A percentile compares a stretch with the other conserved stretches of the same genome.
Evolutionary conservation across 2,329 filamentous ascomycete species (phyloP).

Genomic region (Colletotrichum eremochloae): DNA sequence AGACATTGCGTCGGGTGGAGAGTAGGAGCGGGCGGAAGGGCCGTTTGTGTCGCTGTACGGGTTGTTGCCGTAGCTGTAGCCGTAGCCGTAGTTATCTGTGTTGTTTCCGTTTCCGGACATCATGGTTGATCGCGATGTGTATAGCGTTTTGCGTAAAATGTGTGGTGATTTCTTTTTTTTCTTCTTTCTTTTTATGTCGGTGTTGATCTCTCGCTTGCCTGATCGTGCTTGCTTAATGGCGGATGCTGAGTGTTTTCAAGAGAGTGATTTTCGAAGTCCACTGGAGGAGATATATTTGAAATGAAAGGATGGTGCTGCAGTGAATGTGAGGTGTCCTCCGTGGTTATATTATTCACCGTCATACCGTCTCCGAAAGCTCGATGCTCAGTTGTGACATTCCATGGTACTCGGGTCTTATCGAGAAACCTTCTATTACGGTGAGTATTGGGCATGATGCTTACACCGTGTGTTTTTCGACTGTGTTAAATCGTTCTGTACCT

Average conservation of each 20-base stretch:
- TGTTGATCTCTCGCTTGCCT: too few relatives aligned
- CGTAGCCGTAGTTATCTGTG: neutral
- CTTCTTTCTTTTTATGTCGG: neutral
- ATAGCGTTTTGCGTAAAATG: too few relatives aligned
- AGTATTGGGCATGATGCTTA: too few relatives aligned
- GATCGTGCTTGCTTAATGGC: too few relatives aligned
- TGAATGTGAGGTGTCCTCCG: neutral
- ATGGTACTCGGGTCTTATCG: too few relatives aligned
- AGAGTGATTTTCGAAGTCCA: neutral
- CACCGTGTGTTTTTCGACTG: too few relatives aligned
- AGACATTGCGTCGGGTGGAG: neutral
- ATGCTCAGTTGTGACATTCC: too few relatives aligned
- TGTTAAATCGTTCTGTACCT: too few relatives aligned
- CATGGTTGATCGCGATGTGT: neutral
- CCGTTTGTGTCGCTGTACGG: neutral
- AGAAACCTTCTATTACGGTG: too few relatives aligned
- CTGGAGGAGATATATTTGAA: neutral
- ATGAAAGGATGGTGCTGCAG: neutral
- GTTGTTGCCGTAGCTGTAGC: neutral
- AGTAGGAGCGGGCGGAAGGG: neutral
- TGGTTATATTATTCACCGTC: neutral
- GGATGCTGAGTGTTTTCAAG: neutral
- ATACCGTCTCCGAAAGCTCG: neutral
- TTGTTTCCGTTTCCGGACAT: neutral
- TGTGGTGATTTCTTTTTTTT: neutral